These are phyloP conservation scores for Berberis vulgaris DNA, from an alignment of 164 flowering plant species.

Conservation along the genomic window DNA sequence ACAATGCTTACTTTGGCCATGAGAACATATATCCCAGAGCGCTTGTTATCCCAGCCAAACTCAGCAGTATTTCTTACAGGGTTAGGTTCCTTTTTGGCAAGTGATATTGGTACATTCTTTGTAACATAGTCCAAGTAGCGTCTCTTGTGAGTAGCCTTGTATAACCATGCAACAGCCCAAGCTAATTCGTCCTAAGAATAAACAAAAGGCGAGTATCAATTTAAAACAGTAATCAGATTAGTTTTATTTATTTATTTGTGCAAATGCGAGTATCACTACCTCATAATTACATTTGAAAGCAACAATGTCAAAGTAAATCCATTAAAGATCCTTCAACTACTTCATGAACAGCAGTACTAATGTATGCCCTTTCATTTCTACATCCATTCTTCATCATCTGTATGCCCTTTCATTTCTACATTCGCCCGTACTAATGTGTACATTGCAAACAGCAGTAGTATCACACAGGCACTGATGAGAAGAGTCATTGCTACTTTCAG, in stretches of 20 bases:
- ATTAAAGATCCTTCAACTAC: no score
- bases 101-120: conserved; percentile 3
- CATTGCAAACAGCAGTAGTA: no score
- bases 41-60: conserved; percentile 17
- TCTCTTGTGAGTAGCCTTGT: conserved; percentile 15
- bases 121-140: conserved; percentile 12
- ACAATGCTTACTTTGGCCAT: conserved; percentile 13
- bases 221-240: not conserved
- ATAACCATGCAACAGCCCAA: conserved; percentile 32
- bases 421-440: no score
- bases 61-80: not conserved
- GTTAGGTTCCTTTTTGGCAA: not conserved
- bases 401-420: no score
- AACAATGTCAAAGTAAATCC: no score
- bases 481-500: no score
- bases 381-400: no score
- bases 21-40: conserved; percentile 21
- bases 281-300: conserved; percentile 21
- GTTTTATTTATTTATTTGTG: not conserved
- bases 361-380: no score
- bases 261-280: conserved; percentile 12
- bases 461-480: no score
- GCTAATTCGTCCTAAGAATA: conserved; percentile 26
- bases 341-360: no score
- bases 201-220: not conserved